Conservation (phyloP, 2,329 filamentous ascomycete species). For the Penicillium vulpinum region DNA sequence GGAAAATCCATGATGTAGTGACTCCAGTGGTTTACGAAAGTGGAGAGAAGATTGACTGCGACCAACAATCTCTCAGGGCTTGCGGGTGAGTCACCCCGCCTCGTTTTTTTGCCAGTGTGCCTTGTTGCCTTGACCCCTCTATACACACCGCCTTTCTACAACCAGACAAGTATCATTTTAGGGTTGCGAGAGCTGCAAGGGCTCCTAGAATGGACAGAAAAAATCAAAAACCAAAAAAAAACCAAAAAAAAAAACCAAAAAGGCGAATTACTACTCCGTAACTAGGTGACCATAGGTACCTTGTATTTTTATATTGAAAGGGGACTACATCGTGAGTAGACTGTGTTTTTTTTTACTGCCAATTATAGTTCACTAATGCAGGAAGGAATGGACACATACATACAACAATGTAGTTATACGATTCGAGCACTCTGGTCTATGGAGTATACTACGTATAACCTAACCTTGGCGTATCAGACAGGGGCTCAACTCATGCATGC, state of each 20-base stretch:
- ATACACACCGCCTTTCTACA: slow-evolving; percentile 16
- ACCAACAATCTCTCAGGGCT: slow-evolving; percentile 6
- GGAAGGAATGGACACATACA: too few species aligned
- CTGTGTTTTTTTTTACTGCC: too few species aligned
- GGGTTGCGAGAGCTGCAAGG: neutral
- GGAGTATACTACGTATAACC: too few species aligned
- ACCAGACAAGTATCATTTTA: neutral
- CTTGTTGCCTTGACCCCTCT: slow-evolving; percentile 13
- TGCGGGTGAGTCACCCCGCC: slow-evolving; percentile 27
- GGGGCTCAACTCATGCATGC: neutral
- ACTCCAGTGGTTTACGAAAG: slow-evolving; percentile 29
- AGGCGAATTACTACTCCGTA: too few species aligned
- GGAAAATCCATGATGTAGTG: slow-evolving; percentile 88
- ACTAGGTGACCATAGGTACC: too few species aligned
- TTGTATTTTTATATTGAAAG: neutral
- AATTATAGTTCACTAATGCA: too few species aligned
- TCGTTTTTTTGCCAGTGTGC: slow-evolving; percentile 23
- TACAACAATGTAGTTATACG: too few species aligned
- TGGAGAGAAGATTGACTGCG: slow-evolving; percentile 27
- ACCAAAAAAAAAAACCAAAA: neutral
- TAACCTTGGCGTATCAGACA: neutral
- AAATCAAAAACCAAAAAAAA: too few species aligned
- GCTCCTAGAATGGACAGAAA: neutral
- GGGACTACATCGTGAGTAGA: too few species aligned
- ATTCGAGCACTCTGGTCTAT: neutral